Evolutionary conservation across 345 rosid species (phyloP).

Genomic region (Bruguiera gymnorhiza): DNA sequence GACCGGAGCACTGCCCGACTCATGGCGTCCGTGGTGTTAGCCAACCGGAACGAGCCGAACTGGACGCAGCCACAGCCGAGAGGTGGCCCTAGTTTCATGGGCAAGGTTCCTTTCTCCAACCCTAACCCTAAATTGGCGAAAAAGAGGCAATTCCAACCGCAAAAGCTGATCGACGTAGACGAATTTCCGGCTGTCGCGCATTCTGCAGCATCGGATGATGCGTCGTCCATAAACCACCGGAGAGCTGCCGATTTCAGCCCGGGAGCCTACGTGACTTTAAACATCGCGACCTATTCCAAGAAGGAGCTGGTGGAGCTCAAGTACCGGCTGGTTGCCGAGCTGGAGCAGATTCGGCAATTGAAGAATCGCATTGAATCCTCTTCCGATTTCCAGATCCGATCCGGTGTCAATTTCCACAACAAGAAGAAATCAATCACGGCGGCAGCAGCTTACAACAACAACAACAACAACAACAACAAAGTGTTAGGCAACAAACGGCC

Average conservation of each 20-base stretch:
- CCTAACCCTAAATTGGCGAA: constrained; percentile 49
- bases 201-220: constrained; percentile 60
- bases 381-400: constrained; percentile 41
- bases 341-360: constrained; percentile 64
- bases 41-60: constrained; percentile 44
- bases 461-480: constrained; percentile 28
- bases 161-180: constrained; percentile 30
- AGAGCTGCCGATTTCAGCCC: constrained; percentile 27
- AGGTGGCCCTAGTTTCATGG: constrained; percentile 47
- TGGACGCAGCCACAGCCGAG: constrained; percentile 46
- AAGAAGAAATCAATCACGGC: constrained; percentile 17
- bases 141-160: constrained; percentile 38
- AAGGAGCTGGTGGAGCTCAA: constrained; percentile 55
- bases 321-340: constrained; percentile 52
- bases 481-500: constrained; percentile 49
- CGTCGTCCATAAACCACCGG: constrained; percentile 38
- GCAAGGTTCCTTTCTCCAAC: constrained; percentile 47
- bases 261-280: constrained; percentile 30
- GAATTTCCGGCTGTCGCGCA: constrained; percentile 38
- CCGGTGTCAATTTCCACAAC: constrained; percentile 31
- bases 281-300: constrained; percentile 33
- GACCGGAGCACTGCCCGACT: constrained; percentile 22
- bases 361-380: constrained; percentile 47
- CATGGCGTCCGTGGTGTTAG: constrained; percentile 57
- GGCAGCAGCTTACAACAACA: no score